A percentile compares a stretch with the other conserved stretches of the same genome.
Conservation (phyloP, 2,329 filamentous ascomycete genomes). For the Venturia asperata region DNA sequence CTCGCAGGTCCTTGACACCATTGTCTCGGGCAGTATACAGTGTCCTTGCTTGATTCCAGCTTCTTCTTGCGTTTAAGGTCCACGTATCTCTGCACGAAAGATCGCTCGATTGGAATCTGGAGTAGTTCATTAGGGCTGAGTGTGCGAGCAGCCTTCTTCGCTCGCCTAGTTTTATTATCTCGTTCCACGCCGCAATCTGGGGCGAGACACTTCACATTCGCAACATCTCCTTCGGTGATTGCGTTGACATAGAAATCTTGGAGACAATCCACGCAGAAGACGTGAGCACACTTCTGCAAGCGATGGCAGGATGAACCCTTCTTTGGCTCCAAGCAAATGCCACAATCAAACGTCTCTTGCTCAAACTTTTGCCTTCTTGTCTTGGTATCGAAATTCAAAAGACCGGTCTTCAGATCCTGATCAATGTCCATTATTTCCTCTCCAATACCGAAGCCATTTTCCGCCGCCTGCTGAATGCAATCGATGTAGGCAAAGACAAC, state of each 20-base stretch:
- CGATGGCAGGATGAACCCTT: constrained; percentile 76
- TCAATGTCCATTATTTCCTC: constrained; percentile 16
- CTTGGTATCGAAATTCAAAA: constrained; percentile 72
- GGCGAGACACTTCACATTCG: constrained; percentile 69
- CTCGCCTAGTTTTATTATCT: constrained; percentile 27
- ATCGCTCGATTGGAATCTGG: constrained; percentile 46
- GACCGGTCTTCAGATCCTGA: constrained; percentile 41
- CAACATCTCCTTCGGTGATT: constrained; percentile 77
- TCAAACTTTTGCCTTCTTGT: constrained; percentile 71
- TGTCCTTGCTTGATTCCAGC: constrained; percentile 84
- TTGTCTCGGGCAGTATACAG: constrained; percentile 81
- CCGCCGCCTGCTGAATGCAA: constrained; percentile 51
- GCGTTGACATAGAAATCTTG: constrained; percentile 85
- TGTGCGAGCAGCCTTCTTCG: constrained; percentile 56
- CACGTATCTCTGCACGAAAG: constrained; percentile 77
- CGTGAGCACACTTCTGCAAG: constrained; percentile 76
- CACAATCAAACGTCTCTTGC: constrained; percentile 78
- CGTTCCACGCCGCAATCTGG: constrained; percentile 67
- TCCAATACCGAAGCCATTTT: constrained; percentile 44
- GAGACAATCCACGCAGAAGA: constrained; percentile 84
- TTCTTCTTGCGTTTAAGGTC: constrained; percentile 86
- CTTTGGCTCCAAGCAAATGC: constrained; percentile 84
- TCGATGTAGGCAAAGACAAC: constrained; percentile 55
- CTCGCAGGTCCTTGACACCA: constrained; percentile 88
- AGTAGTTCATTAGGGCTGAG: constrained; percentile 76